Base-by-base conservation (phyloP, 257 asterid species). In the Solanum sejunctum region DNA sequence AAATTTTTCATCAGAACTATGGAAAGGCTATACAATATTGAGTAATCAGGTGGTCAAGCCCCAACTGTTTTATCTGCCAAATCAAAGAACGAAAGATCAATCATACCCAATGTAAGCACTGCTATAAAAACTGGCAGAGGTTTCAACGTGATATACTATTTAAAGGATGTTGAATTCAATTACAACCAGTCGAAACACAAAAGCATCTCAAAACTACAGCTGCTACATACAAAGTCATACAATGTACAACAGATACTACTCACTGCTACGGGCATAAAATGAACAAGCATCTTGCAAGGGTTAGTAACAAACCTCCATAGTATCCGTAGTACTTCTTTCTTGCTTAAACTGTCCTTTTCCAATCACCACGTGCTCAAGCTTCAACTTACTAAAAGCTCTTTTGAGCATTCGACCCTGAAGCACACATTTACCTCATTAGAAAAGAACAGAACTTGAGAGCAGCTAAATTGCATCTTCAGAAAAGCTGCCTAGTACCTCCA, bases 361-460 rank as follows among this genome's bases (percentile, higher is more conserved):
- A 49, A 97, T 95, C 83, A 97, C 99, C 71, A 97, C 98, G 83
- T 97, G 99, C 88, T 97, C 99, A 57, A 97, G 98, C 92, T 90
- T 97, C 89, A 97, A 91, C 92, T 97, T 97, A 91, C 98, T 93
- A 75, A 92, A 95, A 66, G 99, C 99, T 87, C 98, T 88, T 91
- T 93, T 95, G 87, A 97, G 92, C 85, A 97, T 95, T 67, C 98
- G 94, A 60, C 97, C 97, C 99, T 96, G 89, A 78, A 87, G 84
- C 54, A 87, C 87, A 41, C 21, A 83, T 51, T 78, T 52, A 52
- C 21, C 64, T 28, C 63, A 26, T 78, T 16, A 26, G 82, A 52
- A 26, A 52, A 78, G 64, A 78, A 47, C 10, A 78, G 7, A 72
- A 72, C 79, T 23, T 12, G 28, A 52, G 28, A 78, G 17, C 47